These are phyloP conservation scores for Blastobotrys apis DNA, from an alignment of 1,139 yeast species.

Conservation along the genomic window DNA sequence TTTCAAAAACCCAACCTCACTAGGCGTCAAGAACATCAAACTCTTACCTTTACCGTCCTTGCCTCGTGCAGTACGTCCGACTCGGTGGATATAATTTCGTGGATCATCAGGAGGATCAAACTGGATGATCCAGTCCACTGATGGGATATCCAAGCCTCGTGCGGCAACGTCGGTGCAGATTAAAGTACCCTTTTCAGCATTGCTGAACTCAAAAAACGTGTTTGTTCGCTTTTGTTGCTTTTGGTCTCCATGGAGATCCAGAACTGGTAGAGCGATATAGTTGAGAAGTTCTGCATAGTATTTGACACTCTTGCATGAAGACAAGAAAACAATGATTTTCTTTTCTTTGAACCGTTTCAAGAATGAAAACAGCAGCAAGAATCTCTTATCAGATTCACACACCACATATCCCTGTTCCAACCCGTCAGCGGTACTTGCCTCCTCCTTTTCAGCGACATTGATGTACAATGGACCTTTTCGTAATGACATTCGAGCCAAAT, in stretches of 20 bases:
- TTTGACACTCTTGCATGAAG: constrained; percentile 95
- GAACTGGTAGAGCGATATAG: constrained; percentile 92
- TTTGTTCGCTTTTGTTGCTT: constrained; percentile 97
- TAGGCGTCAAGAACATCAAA: constrained; percentile 89
- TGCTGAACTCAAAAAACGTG: constrained; percentile 95
- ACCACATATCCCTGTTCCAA: constrained; percentile 97
- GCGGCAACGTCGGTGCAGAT: constrained; percentile 98
- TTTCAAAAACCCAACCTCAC: constrained; percentile 89
- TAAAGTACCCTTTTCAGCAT: constrained; percentile 88
- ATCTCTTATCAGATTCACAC: constrained; percentile 93
- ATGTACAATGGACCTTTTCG: constrained; percentile 94
- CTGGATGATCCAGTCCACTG: constrained; percentile 97
- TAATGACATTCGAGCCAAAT: constrained; percentile 91
- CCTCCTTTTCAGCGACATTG: constrained; percentile 79
- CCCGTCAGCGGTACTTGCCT: constrained; percentile 90
- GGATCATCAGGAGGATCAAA: constrained; percentile 99
- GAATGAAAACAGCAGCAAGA: constrained; percentile 83
- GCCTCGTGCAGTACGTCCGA: constrained; percentile 98
- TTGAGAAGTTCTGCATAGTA: constrained; percentile 91
- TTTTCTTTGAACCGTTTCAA: constrained; percentile 80
- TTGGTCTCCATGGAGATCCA: constrained; percentile 95
- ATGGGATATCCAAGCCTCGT: constrained; percentile 94
- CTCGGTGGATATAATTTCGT: constrained; percentile 95
- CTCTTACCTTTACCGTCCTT: constrained; percentile 87
- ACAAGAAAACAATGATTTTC: constrained; percentile 89